Base-by-base conservation (phyloP, 2,329 filamentous ascomycete genomes). In the Xylaria sp. region DNA sequence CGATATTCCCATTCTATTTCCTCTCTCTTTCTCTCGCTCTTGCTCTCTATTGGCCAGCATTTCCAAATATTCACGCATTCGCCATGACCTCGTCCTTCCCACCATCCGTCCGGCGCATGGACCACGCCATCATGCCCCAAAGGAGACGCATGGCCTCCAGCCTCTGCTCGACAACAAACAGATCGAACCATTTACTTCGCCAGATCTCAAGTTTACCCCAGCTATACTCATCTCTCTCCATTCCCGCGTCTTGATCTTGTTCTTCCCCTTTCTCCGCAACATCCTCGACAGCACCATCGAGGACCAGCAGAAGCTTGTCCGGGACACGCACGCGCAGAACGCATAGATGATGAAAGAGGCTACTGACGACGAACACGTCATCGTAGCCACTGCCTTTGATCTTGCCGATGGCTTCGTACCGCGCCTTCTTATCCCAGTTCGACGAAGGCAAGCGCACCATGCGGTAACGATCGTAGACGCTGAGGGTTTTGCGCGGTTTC, bases 381-480 rank as follows among this genome's bases (percentile, higher is more conserved):
- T 91, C 89, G 74, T 85, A 86, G 41, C 81, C 81, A 1, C 78
- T 81, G 1, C 84, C 85, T 0, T 73, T 73, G 12, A 78, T 76
- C 70, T 84, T 85, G 5, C 89, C 89, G 66, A 91, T 87, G 25
- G 88, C 83, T 69, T 82, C 78, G 75, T 90, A 91, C 41, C 83
- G 82, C 37, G 85, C 84, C 79, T 89, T 89, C 67, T 82, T 83
- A 74, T 91, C 89, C 89, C 89, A 91, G 25, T 84, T 86, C 7
- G 84, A 80, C 10, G 85, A 79, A 0, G 89, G 89, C 9, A 86
- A 86, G 1, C 87, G 83, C 54, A 91, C 82, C 83, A 88, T 89
- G 66, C 89, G 85, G 78, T 91, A 91, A 73, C 84, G 87, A 76
- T 91, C 89, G 76, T 90, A 91, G 56, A 90, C 84, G 69, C 83